These are phyloP conservation scores for Talaromyces sp. DNA, from an alignment of 2,329 filamentous ascomycete species.

Conservation along the genomic window DNA sequence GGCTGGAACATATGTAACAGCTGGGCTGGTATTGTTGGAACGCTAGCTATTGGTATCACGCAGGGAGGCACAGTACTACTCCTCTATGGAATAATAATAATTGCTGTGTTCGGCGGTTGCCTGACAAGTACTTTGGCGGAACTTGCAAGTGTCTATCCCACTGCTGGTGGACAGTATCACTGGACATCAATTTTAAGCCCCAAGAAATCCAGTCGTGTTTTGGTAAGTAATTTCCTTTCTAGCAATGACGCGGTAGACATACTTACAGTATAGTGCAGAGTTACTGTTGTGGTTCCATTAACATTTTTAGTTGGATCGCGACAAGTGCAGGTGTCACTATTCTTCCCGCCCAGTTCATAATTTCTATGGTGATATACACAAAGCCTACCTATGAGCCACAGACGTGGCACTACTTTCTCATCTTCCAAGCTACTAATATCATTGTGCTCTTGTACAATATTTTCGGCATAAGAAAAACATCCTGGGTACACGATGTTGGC, in stretches of 20 bases:
- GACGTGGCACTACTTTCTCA: slow-evolving; percentile 26
- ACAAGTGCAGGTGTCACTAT: slow-evolving; percentile 26
- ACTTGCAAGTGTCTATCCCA: slow-evolving; percentile 33
- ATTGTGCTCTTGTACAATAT: slow-evolving; percentile 25
- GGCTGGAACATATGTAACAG: slow-evolving; percentile 26
- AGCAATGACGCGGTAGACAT: too few relatives aligned
- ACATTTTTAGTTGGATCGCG: slow-evolving; percentile 29
- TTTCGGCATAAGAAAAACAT: slow-evolving; percentile 11
- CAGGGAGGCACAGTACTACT: slow-evolving; percentile 26
- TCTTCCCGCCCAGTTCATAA: slow-evolving; percentile 23
- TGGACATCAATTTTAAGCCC: slow-evolving; percentile 33
- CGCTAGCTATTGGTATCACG: slow-evolving; percentile 22
- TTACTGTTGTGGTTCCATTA: slow-evolving; percentile 27
- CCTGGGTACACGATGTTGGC: slow-evolving; percentile 19
- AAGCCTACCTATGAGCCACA: slow-evolving; percentile 19
- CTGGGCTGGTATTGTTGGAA: slow-evolving; percentile 20
- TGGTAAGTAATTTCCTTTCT: slow-evolving; percentile 7
- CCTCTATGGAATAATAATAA: slow-evolving; percentile 32
- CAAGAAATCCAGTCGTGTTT: slow-evolving; percentile 23
- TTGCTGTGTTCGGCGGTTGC: background rate
- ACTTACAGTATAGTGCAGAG: slow-evolving; percentile 19
- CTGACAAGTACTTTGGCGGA: slow-evolving; percentile 26
- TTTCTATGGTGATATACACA: slow-evolving; percentile 15
- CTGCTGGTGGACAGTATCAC: slow-evolving; percentile 34
- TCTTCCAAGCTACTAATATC: slow-evolving; percentile 27